Evolutionary conservation across 768 basidiomycete species (phyloP).

Genomic region (Chalciporus chontae): DNA sequence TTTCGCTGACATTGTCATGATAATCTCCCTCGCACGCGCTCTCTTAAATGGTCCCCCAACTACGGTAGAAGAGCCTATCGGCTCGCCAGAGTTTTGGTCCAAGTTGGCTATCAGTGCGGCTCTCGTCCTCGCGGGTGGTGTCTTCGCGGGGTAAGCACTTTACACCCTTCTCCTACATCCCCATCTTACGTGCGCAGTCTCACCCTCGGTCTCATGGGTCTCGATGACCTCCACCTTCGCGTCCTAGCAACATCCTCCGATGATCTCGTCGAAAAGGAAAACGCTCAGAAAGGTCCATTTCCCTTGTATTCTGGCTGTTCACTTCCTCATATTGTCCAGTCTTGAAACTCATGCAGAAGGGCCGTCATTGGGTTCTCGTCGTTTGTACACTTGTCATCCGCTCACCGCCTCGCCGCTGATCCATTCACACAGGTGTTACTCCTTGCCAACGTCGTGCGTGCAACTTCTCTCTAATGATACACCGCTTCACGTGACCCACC

Average conservation of each 20-base stretch:
- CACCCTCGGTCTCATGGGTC: conserved; percentile 90
- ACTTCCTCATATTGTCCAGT: conserved; percentile 34
- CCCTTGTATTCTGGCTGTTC: neutral
- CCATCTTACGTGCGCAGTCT: conserved; percentile 43
- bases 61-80: conserved; percentile 30
- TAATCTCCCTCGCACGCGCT: conserved; percentile 4
- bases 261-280: conserved; percentile 58
- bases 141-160: conserved; percentile 82
- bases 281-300: conserved; percentile 63
- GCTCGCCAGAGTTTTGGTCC: conserved; percentile 68
- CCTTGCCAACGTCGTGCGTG: conserved; percentile 78
- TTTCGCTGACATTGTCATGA: conserved; percentile 8
- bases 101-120: conserved; percentile 63
- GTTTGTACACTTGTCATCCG: conserved; percentile 37
- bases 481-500: neutral
- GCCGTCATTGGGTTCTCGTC: conserved; percentile 93
- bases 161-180: neutral
- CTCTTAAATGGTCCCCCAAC: neutral
- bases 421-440: conserved; percentile 62
- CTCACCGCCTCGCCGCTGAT: conserved; percentile 1
- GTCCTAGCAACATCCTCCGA: conserved; percentile 82
- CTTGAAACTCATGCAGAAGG: conserved; percentile 52
- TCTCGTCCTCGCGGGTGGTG: conserved; percentile 82
- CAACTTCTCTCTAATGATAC: neutral
- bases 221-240: conserved; percentile 86